phyloP scores from a whole-genome alignment of 1,284 basidiomycete genomes.

The Taiwanofungus camphoratus region DNA sequence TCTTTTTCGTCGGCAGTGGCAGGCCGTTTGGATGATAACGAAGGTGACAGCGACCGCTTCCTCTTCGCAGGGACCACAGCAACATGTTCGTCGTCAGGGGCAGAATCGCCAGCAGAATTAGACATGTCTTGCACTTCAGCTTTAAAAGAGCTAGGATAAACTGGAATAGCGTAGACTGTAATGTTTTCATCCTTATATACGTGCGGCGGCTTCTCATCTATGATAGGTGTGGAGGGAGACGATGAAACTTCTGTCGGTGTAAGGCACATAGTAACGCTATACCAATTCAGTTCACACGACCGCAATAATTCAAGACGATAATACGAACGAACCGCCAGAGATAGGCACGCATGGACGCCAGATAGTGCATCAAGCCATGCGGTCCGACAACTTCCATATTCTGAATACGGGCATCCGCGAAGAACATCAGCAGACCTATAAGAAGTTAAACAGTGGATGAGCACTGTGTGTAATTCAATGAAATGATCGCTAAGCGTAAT shows the following conservation, averaged over 20 bases:
- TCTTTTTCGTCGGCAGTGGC: conserved; percentile 1
- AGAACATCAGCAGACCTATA: conserved; percentile 75
- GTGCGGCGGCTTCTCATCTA: conserved; percentile 28
- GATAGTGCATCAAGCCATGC: conserved; percentile 58
- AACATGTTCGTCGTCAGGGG: not conserved
- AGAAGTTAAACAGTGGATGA: conserved; percentile 1
- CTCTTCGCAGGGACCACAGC: conserved; percentile 20
- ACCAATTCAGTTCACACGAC: not conserved
- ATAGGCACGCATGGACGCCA: conserved; percentile 68
- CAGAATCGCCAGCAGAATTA: not conserved
- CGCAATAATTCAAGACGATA: not conserved
- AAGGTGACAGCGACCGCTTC: conserved; percentile 22
- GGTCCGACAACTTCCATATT: conserved; percentile 68
- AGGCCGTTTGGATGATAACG: conserved; percentile 34
- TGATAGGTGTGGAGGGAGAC: conserved; percentile 14
- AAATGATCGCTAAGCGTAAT: conserved; percentile 1
- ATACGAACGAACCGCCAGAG: conserved; percentile 48
- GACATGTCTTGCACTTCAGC: not conserved
- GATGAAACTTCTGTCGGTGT: conserved; percentile 42
- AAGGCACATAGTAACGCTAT: conserved; percentile 47
- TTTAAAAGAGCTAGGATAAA: conserved; percentile 26
- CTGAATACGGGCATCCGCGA: conserved; percentile 65
- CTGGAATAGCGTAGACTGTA: conserved; percentile 56
- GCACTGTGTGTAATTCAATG: not conserved
- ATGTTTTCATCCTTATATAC: conserved; percentile 62